Conservation (phyloP, 2,329 filamentous ascomycete genomes). For the Lasiodiplodia gonubiensis region DNA sequence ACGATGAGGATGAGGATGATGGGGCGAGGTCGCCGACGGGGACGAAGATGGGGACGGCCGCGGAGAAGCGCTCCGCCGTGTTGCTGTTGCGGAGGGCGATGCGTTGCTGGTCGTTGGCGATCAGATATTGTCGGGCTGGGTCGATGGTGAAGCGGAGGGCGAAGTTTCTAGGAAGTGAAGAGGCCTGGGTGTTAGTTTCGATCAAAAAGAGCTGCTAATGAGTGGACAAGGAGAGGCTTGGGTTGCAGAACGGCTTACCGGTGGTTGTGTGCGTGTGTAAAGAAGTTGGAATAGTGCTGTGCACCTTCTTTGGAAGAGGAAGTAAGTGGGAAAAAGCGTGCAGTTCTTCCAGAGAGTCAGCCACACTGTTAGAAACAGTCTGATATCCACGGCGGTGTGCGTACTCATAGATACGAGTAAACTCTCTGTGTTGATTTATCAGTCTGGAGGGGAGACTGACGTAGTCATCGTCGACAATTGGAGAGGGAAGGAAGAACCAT, state of each 20-base stretch:
- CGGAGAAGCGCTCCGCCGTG: constrained; percentile 8
- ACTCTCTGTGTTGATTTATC: constrained; percentile 5
- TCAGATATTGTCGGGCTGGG: constrained; percentile 14
- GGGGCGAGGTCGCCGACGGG: constrained; percentile 2
- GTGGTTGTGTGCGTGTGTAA: neutral
- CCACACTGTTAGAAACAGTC: neutral
- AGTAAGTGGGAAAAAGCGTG: constrained; percentile 10
- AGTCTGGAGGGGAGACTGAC: constrained; percentile 12
- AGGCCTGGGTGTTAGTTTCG: neutral
- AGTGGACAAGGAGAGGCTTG: too few species aligned
- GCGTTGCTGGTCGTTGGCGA: constrained; percentile 23
- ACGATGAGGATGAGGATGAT: neutral
- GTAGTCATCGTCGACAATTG: constrained; percentile 8
- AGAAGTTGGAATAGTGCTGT: constrained; percentile 1
- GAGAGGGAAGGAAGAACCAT: constrained; percentile 18
- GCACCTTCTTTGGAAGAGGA: neutral
- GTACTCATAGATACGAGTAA: constrained; percentile 21
- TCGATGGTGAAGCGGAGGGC: constrained; percentile 19
- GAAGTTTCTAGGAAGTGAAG: constrained; percentile 6
- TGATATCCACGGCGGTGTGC: neutral
- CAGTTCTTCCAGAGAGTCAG: neutral
- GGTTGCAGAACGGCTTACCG: neutral
- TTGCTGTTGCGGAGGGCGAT: constrained; percentile 21
- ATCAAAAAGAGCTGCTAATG: too few species aligned
- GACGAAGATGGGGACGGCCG: constrained; percentile 2